phyloP scores from a whole-genome alignment of 192 early-diverging fungal species.

The Umbelopsis ramanniana region DNA sequence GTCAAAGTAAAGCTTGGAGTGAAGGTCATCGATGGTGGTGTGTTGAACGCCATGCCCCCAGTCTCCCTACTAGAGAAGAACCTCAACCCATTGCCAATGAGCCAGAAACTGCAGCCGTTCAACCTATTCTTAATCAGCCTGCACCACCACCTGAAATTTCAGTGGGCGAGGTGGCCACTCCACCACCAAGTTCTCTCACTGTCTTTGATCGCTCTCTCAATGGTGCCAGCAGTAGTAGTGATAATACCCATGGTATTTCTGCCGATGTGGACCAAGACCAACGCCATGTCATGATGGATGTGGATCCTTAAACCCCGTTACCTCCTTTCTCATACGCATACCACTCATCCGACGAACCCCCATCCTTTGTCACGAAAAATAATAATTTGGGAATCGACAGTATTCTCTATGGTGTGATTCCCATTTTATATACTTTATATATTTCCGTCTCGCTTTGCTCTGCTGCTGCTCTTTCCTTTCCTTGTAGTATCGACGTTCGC shows the following conservation, averaged over 20 bases:
- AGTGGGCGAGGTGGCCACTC: conserved; percentile 9
- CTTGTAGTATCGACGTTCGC: background rate
- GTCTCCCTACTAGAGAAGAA: conserved; percentile 16
- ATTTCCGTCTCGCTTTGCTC: background rate
- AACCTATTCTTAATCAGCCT: conserved; percentile 15
- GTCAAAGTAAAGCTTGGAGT: conserved; percentile 77
- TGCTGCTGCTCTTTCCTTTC: background rate
- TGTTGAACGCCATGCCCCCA: conserved; percentile 48
- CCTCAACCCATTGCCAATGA: background rate
- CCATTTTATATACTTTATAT: background rate
- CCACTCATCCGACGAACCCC: background rate
- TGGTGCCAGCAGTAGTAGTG: conserved; percentile 16
- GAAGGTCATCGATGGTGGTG: conserved; percentile 86
- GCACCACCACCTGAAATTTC: conserved; percentile 13
- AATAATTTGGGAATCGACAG: background rate
- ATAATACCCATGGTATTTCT: conserved; percentile 2
- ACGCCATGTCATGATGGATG: conserved; percentile 20
- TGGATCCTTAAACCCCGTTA: conserved; percentile 14
- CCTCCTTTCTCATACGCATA: background rate
- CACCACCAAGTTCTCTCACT: conserved; percentile 7
- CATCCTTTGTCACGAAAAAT: background rate
- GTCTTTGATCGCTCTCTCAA: conserved; percentile 16
- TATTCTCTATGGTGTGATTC: background rate
- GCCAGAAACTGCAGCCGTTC: background rate
- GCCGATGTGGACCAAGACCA: conserved; percentile 13